Percentiles rank a stretch among this genome's conserved stretches.
Evolutionary conservation across 495 filamentous ascomycete genomes (phyloP).

Genomic region (Bacidia gigantensis): DNA sequence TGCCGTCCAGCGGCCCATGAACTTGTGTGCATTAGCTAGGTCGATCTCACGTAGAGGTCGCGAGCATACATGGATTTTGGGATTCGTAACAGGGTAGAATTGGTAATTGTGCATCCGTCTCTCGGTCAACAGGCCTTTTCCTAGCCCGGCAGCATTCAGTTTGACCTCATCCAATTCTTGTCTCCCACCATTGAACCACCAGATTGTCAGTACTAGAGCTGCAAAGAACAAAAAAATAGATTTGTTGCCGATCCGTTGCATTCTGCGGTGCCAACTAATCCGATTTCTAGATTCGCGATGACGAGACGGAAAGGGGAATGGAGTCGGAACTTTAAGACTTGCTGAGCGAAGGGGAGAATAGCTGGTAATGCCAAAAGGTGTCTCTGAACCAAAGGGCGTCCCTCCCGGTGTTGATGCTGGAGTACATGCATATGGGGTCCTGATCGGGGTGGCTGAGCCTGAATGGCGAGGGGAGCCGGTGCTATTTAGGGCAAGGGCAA

Average conservation of each 20-base stretch:
- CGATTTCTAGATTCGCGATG: slow-evolving; percentile 5
- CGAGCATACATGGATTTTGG: slow-evolving; percentile 21
- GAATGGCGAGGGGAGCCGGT: slow-evolving; percentile 16
- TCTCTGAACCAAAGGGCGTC: slow-evolving; percentile 11
- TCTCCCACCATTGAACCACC: slow-evolving; percentile 19
- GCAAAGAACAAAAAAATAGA: slow-evolving; percentile 13
- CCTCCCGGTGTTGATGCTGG: slow-evolving; percentile 12
- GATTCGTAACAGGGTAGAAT: slow-evolving; percentile 22
- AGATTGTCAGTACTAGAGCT: slow-evolving; percentile 1
- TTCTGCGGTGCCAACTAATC: slow-evolving; percentile 8
- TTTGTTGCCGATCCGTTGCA: slow-evolving; percentile 11
- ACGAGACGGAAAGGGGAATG: slow-evolving; percentile 7
- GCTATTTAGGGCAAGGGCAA: slow-evolving; percentile 12
- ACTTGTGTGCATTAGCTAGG: slow-evolving; percentile 13
- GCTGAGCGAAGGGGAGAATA: slow-evolving; percentile 19
- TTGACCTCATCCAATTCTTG: slow-evolving; percentile 15
- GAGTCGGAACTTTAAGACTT: slow-evolving; percentile 13
- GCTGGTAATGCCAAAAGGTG: slow-evolving; percentile 15
- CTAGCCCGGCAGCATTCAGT: slow-evolving; percentile 12
- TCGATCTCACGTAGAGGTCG: too few species aligned
- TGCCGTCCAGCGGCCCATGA: slow-evolving; percentile 25
- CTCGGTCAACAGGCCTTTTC: slow-evolving; percentile 14
- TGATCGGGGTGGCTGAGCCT: slow-evolving; percentile 4
- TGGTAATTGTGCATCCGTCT: slow-evolving; percentile 19
- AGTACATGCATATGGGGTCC: slow-evolving; percentile 8